Evolutionary conservation across 805 yeast species (phyloP), one percentile per base, ranked within the genome.

Genomic region (Candida sanyiensis): DNA sequence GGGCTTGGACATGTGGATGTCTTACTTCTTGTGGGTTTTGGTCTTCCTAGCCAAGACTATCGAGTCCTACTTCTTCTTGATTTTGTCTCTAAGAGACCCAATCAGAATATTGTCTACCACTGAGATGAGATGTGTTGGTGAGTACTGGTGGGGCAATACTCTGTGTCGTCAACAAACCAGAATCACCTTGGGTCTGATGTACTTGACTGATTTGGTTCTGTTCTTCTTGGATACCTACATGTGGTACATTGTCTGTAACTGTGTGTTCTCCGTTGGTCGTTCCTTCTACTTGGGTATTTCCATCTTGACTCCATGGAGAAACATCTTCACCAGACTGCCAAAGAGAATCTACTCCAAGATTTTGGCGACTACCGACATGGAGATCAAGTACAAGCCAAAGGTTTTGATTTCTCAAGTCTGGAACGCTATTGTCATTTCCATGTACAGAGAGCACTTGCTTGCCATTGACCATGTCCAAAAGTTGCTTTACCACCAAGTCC

Each of bases 231-330:
- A 93, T 83, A 87, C 98, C 45, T 93, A 87, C 65, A 76, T 93
- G 83, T 93, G 99, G 99, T 93, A 93, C 74, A 89, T 93, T 72
- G 72, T 93, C 55, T 81, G 84, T 63, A 93, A 90, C 77, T 83
- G 95, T 66, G 76, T 87, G 51, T 89, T 87, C 78, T 90, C 97
- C 46, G 87, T 93, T 57, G 97, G 96, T 54, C 86, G 96, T 62
- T 93, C 98, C 12, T 93, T 93, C 76, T 93, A 90, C 74, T 75
- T 94, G 65, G 99, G 99, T 83, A 89, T 93, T 56, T 93, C 99
- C 33, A 90, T 93, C 50, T 79, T 89, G 73, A 93, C 99, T 29
- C 99, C 99, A 47, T 93, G 99, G 99, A 86, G 97, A 78, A 93
- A 94, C 64, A 89, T 93, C 54, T 93, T 90, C 73, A 81, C 96